Percentiles rank a stretch among this genome's conserved stretches.
Evolutionary conservation across 306 rosid genomes (phyloP).

Genomic region (Betula pendula): DNA sequence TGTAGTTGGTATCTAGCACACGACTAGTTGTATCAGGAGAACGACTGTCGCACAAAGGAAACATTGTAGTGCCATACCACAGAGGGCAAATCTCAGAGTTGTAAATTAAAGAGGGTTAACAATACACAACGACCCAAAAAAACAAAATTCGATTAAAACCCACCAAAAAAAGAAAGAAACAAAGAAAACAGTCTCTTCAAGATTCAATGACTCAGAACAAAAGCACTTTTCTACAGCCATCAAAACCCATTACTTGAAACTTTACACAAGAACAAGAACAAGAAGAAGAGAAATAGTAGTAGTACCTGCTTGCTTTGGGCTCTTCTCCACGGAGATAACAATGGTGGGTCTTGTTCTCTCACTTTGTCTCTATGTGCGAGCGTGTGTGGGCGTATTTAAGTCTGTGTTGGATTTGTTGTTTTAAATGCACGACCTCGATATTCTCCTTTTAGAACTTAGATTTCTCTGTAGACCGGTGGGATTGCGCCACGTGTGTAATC

Average conservation of each 20-base stretch:
- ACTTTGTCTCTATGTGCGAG: background rate
- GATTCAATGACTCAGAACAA: background rate
- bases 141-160: background rate
- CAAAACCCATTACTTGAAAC: no score
- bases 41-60: background rate
- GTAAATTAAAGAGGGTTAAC: background rate
- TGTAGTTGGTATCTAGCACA: background rate
- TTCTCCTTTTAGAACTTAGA: background rate
- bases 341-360: background rate
- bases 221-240: no score
- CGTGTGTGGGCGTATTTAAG: slow-evolving; percentile 7
- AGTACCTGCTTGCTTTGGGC: no score
- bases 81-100: background rate
- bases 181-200: background rate
- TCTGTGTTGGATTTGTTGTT: background rate
- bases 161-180: background rate
- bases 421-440: slow-evolving; percentile 13
- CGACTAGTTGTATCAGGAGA: background rate
- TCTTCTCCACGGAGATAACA: background rate
- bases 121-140: background rate
- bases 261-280: background rate
- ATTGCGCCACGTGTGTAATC: slow-evolving; percentile 20
- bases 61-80: background rate
- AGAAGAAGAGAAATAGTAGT: background rate
- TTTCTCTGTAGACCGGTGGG: background rate